Evolutionary conservation across 2,329 filamentous ascomycete genomes (phyloP), one percentile per base, ranked within the genome.

Genomic region (Neoascochyta sp.): DNA sequence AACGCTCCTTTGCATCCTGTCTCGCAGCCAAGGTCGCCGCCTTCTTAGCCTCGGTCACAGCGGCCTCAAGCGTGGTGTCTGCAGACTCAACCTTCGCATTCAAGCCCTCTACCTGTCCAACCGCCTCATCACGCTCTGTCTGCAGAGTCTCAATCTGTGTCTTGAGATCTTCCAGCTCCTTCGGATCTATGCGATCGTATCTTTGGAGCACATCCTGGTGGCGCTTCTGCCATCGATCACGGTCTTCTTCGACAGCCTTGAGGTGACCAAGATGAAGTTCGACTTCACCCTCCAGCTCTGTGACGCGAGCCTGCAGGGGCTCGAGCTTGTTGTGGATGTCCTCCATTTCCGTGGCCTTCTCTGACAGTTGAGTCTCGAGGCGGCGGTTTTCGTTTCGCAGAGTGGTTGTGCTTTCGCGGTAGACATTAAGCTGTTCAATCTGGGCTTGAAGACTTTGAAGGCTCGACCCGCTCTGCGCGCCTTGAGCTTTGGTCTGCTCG

Each of bases 151-250:
- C 67, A 30, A 95, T 76, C 36, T 81, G 81, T 54, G 84, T 79
- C 67, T 92, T 95, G 35, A 98, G 74, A 37, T 83, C 81, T 50
- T 96, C 90, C 57, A 95, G 76, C 55, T 96, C 90, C 3, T 86
- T 86, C 23, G 92, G 90, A 56, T 98, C 92, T 29, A 93, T 86
- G 33, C 90, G 86, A 47, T 95, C 89, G 56, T 96, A 95, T 60
- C 95, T 95, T 45, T 87, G 88, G 28, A 98, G 76, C 40, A 98
- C 95, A 48, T 93, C 86, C 57, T 96, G 88, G 2, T 88, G 93
- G 14, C 92, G 83, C 70, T 95, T 90, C 64, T 95, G 88, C 86
- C 90, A 95, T 35, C 86, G 79, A 57, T 96, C 90, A 10, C 92
- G 82, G 57, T 96, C 90, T 51, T 92, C 84, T 45, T 93, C 84